Base-by-base conservation (phyloP, 305 asterid genomes). In the Fraxinus xanthoxyloides region DNA sequence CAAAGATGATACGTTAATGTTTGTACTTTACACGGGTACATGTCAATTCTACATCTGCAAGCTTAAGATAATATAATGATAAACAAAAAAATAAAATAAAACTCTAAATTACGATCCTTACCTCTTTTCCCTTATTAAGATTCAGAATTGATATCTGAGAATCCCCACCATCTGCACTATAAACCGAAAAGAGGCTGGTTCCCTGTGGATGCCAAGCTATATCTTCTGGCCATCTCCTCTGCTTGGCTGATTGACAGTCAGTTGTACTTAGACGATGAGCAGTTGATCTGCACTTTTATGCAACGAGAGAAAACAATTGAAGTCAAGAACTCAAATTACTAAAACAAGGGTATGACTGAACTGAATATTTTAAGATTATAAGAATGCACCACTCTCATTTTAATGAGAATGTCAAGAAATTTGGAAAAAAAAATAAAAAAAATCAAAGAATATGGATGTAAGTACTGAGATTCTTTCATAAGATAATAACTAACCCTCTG, bases 171-270 rank as follows among this genome's bases (percentile, higher is more conserved):
- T 97, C 98, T 32, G 97, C 98, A 76, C 84, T 86, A 86, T 94
- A 97, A 84, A 91, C 99, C 9, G 96, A 90, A 86, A 97, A 89
- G 30, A 97, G 84, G 82, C 89, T 89, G 82, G 87, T 84, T 69
- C 98, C 99, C 76, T 86, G 86, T 7, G 98, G 98, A 91, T 94
- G 96, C 99, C 99, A 97, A 84, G 97, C 98, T 76, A 97, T 84
- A 83, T 94, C 99, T 90, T 97, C 98, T 26, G 99, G 96, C 99
- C 99, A 94, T 87, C 96, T 93, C 90, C 97, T 89, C 63, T 72
- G 76, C 30, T 94, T 92, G 78, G 81, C 90, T 12, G 98, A 92
- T 81, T 79, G 86, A 89, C 98, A 94, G 77, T 91, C 94, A 59
- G 92, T 87, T 77, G 91, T 80, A 84, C 94, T 93, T 79, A 92